Evolutionary conservation across 2,329 filamentous ascomycete species (phyloP).

Genomic region (Verticillium albo-atrum): DNA sequence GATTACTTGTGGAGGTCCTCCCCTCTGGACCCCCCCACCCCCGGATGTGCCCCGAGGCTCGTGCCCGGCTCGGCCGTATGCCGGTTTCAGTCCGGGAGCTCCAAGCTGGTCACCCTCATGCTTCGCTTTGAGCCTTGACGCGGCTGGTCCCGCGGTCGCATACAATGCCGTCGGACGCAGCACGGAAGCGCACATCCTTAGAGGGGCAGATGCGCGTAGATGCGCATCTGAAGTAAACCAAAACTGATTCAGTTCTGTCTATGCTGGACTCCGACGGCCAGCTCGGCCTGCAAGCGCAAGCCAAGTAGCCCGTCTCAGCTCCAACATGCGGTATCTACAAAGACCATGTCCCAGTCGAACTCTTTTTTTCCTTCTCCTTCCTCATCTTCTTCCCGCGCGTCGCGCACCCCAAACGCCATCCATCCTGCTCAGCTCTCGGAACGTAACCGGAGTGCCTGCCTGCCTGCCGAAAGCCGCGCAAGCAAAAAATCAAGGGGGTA

Average conservation of each 20-base stretch:
- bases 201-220: not conserved
- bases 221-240: not conserved
- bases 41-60: not conserved
- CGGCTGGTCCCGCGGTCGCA: not conserved
- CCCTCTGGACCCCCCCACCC: not conserved
- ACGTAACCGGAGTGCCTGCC: not conserved
- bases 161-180: not conserved
- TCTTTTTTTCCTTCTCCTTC: not conserved
- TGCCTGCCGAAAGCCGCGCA: too few species aligned
- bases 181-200: not conserved
- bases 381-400: too few species aligned
- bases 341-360: not conserved
- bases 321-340: not conserved
- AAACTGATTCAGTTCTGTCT: not conserved
- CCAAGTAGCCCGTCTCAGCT: not conserved
- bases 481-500: not conserved
- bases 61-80: not conserved
- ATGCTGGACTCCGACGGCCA: not conserved
- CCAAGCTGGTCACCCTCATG: not conserved
- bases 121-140: not conserved
- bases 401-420: not conserved
- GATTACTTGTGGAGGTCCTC: constrained; percentile 4
- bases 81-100: constrained; percentile 5
- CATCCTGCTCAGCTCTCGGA: not conserved
- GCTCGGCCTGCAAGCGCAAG: not conserved